Base-by-base conservation (phyloP, 371 early-diverging fungal genomes). In the Lichtheimia ramosa region DNA sequence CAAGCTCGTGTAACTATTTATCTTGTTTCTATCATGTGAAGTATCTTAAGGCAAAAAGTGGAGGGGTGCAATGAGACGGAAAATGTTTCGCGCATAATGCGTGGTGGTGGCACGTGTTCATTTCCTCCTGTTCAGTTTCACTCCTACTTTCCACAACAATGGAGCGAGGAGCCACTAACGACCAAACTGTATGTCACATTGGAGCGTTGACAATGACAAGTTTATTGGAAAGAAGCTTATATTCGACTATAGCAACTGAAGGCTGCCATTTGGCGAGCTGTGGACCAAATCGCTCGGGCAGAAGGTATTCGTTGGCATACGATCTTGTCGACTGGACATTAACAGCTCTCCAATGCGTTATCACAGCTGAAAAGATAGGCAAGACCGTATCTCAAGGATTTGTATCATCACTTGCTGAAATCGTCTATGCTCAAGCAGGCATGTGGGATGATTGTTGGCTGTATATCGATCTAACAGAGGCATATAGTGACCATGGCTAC, bases 341-440 rank as follows among this genome's bases (percentile, higher is more conserved):
- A 20, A 12, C 15, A 21, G 34, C 14, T n/a, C 39, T 25, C 16
- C 18, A 16, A 41, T 18, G 14, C 15, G 48, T 62, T 56, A 51
- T 43, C 42, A 25, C 15, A 57, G 34, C 46, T 40, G 25, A 13
- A 52, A 53, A 55, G 54, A 43, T 51, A 41, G 56, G 56, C 18
- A 64, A 64, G 21, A 59, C 59, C 1, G 56, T 59, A 3, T 62
- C 62, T 3, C 48, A 51, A 12, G 56, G 51, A 20, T 66, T 58
- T 21, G 58, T 66, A 5, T 54, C 67, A 3, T 62, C 67, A 2
- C 53, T 66, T 2, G 62, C 67, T 13, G 62, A 66, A n/a, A 54
- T 66, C 0, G 67, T 66, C 5, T 66, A 66, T 43, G 43, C 50
- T 27, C 67, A 66, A 59, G 41, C 51, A n/a, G 67, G 67, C 56